A percentile compares a stretch with the other conserved stretches of the same genome.
Evolutionary conservation across 2,329 filamentous ascomycete genomes (phyloP).

Genomic region (Amylocarpus encephaloides): DNA sequence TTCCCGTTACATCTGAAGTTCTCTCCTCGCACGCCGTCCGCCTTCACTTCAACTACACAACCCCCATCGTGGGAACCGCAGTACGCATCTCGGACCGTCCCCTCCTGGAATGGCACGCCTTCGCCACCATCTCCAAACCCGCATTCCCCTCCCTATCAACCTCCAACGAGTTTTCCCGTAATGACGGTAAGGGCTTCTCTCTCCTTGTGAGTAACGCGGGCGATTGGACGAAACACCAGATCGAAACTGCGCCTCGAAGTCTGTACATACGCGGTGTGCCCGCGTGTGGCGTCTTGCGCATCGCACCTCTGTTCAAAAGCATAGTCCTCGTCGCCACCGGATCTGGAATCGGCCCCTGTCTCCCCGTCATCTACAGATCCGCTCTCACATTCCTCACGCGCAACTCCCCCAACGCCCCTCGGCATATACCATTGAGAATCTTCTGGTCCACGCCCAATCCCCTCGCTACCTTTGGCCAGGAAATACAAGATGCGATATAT

Average conservation of each 20-base stretch:
- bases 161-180: not conserved
- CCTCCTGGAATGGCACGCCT: conserved; percentile 67
- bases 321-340: conserved; percentile 65
- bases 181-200: conserved; percentile 48
- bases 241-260: conserved; percentile 52
- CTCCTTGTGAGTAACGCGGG: conserved; percentile 66
- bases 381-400: not conserved
- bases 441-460: conserved; percentile 36
- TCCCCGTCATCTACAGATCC: conserved; percentile 33
- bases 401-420: not conserved
- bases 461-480: conserved; percentile 30
- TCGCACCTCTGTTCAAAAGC: conserved; percentile 58
- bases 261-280: conserved; percentile 66
- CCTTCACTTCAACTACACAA: conserved; percentile 61
- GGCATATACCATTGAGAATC: conserved; percentile 24
- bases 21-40: conserved; percentile 68
- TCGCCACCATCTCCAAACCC: conserved; percentile 64
- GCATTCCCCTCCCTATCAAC: not conserved
- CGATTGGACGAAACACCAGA: conserved; percentile 64
- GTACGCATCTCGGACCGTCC: conserved; percentile 57
- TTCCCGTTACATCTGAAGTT: conserved; percentile 56
- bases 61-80: conserved; percentile 49
- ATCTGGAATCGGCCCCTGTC: conserved; percentile 64
- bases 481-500: conserved; percentile 30
- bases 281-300: conserved; percentile 59